A percentile compares a stretch with the other conserved stretches of the same genome.
Evolutionary conservation across 2,329 filamentous ascomycete genomes (phyloP).

Genomic region (Aspergillus sp.): DNA sequence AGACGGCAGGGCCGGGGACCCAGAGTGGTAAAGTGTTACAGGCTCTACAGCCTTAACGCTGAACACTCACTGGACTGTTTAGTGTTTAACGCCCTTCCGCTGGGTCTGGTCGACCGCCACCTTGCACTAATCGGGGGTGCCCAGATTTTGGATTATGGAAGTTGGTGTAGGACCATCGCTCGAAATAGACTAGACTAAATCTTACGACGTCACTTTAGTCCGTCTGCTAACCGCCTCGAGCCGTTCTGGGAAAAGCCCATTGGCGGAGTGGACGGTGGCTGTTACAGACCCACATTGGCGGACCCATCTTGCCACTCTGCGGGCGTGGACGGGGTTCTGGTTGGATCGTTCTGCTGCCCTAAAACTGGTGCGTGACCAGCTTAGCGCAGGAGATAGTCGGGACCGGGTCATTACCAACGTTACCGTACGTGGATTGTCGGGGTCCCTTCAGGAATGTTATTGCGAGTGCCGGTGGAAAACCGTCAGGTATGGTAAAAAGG

Average conservation of each 20-base stretch:
- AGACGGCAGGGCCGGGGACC: background rate
- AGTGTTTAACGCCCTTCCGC: background rate
- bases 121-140: conserved; percentile 3
- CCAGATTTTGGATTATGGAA: conserved; percentile 8
- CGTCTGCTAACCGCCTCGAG: conserved; percentile 15
- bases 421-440: conserved; percentile 2
- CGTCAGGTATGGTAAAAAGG: conserved; percentile 8
- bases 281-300: conserved; percentile 11
- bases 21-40: background rate
- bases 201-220: conserved; percentile 16
- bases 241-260: conserved; percentile 1
- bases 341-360: conserved; percentile 15
- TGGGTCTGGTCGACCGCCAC: conserved; percentile 8
- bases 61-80: background rate
- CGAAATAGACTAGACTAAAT: conserved; percentile 10
- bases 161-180: conserved; percentile 6
- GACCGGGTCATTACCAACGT: conserved; percentile 12
- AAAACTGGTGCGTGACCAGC: conserved; percentile 24
- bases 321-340: conserved; percentile 16
- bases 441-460: background rate
- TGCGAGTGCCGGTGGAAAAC: background rate
- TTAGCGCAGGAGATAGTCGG: conserved; percentile 13
- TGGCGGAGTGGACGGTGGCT: conserved; percentile 14
- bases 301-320: conserved; percentile 20
- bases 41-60: conserved; percentile 7